A percentile compares a stretch with the other conserved stretches of the same genome.
These are phyloP conservation scores for Striga asiatica DNA, from an alignment of 257 asterid species.

Conservation along the genomic window DNA sequence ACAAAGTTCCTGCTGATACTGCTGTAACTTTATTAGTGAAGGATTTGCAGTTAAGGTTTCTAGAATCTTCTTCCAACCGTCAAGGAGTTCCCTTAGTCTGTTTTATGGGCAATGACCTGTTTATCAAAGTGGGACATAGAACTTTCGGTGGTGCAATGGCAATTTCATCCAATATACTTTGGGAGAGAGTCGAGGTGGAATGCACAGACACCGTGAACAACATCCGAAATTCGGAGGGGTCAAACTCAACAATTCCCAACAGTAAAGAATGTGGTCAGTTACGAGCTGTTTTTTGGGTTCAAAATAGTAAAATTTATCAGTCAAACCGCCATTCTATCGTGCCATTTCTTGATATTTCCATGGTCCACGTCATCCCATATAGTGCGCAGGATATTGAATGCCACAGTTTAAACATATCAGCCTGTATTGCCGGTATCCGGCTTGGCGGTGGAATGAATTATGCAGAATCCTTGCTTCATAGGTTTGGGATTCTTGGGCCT, in stretches of 20 bases:
- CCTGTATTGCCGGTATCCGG: constrained; percentile 80
- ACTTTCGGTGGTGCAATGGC: constrained; percentile 92
- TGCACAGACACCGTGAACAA: constrained; percentile 52
- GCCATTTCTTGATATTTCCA: constrained; percentile 61
- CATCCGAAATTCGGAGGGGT: constrained; percentile 27
- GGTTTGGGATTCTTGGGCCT: constrained; percentile 90
- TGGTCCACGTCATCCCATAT: constrained; percentile 77
- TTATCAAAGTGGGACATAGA: constrained; percentile 67
- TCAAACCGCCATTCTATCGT: constrained; percentile 27
- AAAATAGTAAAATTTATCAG: constrained; percentile 34
- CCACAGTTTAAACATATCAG: constrained; percentile 75
- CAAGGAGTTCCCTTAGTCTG: constrained; percentile 63
- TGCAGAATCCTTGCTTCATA: constrained; percentile 82
- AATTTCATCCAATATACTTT: constrained; percentile 65
- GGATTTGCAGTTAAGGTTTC: constrained; percentile 63
- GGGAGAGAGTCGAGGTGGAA: constrained; percentile 82
- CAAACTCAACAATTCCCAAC: constrained; percentile 21
- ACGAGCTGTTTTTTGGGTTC: constrained; percentile 92
- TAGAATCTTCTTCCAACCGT: constrained; percentile 57
- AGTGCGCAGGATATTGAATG: constrained; percentile 68
- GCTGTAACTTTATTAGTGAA: constrained; percentile 56
- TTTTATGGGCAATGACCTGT: constrained; percentile 62
- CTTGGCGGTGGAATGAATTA: constrained; percentile 97
- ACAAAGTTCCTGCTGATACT: constrained; percentile 79
- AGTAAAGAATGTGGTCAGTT: constrained; percentile 38